A percentile compares a stretch with the other conserved stretches of the same genome.
These are phyloP conservation scores for Yamadazyma phyllophila DNA, from an alignment of 805 yeast genomes.

Conservation along the genomic window DNA sequence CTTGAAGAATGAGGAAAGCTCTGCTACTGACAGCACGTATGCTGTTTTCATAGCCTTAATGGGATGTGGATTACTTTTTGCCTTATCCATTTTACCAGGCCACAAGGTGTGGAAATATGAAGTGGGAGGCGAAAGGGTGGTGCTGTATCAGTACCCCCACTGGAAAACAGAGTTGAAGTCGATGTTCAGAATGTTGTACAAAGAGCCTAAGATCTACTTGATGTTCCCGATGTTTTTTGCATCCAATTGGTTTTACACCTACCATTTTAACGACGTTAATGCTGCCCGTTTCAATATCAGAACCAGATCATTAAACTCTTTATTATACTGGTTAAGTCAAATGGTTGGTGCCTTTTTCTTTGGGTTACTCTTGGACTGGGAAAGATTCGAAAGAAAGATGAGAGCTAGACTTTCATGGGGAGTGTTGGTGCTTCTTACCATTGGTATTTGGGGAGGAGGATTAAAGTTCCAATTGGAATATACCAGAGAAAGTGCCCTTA, in stretches of 20 bases:
- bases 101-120: constrained; percentile 13
- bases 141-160: constrained; percentile 44
- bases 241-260: constrained; percentile 65
- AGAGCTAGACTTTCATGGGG: constrained; percentile 48
- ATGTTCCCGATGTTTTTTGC: constrained; percentile 62
- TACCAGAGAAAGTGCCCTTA: constrained; percentile 27
- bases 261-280: constrained; percentile 59
- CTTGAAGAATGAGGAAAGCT: constrained; percentile 35
- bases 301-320: constrained; percentile 58
- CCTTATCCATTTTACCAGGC: constrained; percentile 46
- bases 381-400: constrained; percentile 35
- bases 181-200: constrained; percentile 12
- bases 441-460: constrained; percentile 62
- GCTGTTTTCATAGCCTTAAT: constrained; percentile 54
- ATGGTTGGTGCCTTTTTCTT: constrained; percentile 53
- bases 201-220: constrained; percentile 38
- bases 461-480: constrained; percentile 42
- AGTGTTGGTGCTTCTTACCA: constrained; percentile 35
- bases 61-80: constrained; percentile 44
- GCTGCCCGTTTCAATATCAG: constrained; percentile 54
- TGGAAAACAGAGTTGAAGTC: constrained; percentile 40
- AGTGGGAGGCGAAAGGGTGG: constrained; percentile 22
- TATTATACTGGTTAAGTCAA: constrained; percentile 59
- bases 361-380: constrained; percentile 48
- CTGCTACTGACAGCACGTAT: constrained; percentile 50